Base-by-base conservation (phyloP, 371 early-diverging fungal species). In the Smittium culicis region DNA sequence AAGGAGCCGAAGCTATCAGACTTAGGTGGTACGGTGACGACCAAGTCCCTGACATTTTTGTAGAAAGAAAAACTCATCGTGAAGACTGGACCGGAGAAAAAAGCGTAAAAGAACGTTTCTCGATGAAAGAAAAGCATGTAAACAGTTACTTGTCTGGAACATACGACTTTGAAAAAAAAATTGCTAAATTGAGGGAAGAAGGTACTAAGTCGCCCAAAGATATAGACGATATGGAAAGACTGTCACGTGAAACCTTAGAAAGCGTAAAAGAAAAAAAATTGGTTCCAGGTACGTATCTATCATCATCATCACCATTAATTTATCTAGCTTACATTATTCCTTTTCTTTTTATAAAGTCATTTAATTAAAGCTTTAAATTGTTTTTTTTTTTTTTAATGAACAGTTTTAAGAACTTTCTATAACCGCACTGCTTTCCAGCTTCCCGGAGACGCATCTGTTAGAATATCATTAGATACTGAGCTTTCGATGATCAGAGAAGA, bases 371-470 rank as follows among this genome's bases (percentile, higher is more conserved):
- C 54, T 28, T 55, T 33, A 34, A 66, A 60, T 56, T 32, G 31
- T 35, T 45, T 45, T 45, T 45, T 29, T 20, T 68, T 45, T 32
- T 45, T 61, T 29, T 11, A 59, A 59, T 14, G n/a, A 59, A 55
- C 74, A 86, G 87, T 88, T 20, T 77, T 91, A 66, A 90, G 99
- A 65, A 94, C 97, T 1, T 95, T 95, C 72, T 99, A 99, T 81
- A 98, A 96, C 75, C 88, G 99, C 77, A 97, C 94, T 31, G 99
- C 99, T 20, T 99, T 99, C 83, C 99, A 99, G 77, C 77, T 99
- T 32, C 99, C 99, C 24, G 96, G 96, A 45, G 98, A 97, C 80
- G 94, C 98, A 1, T 87, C 92, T 67, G 98, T 99, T 30, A 88
- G 99, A 74, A 95, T 99, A 68, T 92, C 92, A 67, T 83, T 99